Percentiles rank a stretch among this genome's conserved stretches.
phyloP scores from a whole-genome alignment of 345 rosid genomes.

The Euphorbia pulcherrima region DNA sequence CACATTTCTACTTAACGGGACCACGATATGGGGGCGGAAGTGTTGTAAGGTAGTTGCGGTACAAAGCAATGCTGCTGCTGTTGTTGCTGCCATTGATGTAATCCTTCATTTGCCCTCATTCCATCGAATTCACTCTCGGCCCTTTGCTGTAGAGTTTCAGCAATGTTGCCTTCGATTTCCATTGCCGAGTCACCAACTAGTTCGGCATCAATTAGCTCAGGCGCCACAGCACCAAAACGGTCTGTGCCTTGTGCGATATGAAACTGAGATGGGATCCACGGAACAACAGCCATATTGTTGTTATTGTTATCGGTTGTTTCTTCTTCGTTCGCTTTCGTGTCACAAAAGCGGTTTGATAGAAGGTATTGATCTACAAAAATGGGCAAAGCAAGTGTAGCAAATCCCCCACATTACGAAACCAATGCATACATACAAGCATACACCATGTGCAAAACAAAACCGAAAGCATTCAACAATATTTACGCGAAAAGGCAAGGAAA shows the following conservation, averaged over 20 bases:
- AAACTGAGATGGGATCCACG: conserved; percentile 46
- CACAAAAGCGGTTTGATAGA: conserved; percentile 6
- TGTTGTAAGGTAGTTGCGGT: conserved; percentile 39
- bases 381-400: not conserved
- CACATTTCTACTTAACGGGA: conserved; percentile 19
- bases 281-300: conserved; percentile 50
- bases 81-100: conserved; percentile 46
- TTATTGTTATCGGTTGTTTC: conserved; percentile 8
- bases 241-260: conserved; percentile 6
- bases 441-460: not conserved
- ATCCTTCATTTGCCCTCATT: conserved; percentile 17
- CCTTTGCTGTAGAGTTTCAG: conserved; percentile 2
- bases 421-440: not conserved
- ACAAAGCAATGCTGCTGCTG: conserved; percentile 61
- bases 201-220: conserved; percentile 50
- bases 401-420: not conserved
- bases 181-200: conserved; percentile 40
- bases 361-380: conserved; percentile 34
- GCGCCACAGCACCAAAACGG: conserved; percentile 8
- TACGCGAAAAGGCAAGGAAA: not conserved
- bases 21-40: conserved; percentile 54
- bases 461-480: not conserved
- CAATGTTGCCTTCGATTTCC: conserved; percentile 48
- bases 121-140: conserved; percentile 13
- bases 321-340: conserved; percentile 19